Evolutionary conservation across 441 rosid genomes (phyloP).

Genomic region (Gossypium schwendimanii): DNA sequence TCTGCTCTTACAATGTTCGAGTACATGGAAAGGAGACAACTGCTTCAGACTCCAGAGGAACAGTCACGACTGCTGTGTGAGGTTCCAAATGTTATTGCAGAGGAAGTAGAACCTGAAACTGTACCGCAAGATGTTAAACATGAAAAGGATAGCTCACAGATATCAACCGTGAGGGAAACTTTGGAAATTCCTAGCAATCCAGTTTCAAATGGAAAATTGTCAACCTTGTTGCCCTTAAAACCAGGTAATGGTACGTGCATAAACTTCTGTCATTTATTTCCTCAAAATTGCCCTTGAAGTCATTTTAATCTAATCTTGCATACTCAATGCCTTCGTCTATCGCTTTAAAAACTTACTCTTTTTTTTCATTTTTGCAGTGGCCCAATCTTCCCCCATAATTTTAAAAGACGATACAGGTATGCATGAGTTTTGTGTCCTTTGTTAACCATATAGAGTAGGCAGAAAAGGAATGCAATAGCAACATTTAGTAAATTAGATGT

Average conservation of each 20-base stretch:
- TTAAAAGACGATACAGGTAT: not conserved
- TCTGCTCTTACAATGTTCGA: constrained; percentile 48
- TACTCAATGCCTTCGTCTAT: not conserved
- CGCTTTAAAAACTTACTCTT: not conserved
- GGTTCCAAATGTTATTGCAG: constrained; percentile 63
- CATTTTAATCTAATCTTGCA: not conserved
- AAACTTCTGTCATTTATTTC: constrained; percentile 23
- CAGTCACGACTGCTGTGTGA: constrained; percentile 50
- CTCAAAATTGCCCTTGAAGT: constrained; percentile 3
- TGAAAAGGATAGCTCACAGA: constrained; percentile 28
- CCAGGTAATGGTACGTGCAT: constrained; percentile 21
- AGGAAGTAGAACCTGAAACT: constrained; percentile 41
- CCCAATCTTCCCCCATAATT: not conserved
- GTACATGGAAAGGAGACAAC: constrained; percentile 64
- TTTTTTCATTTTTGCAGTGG: not conserved
- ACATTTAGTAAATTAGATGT: not conserved
- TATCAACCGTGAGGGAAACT: constrained; percentile 22
- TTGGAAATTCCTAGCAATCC: constrained; percentile 24
- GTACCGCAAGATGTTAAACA: constrained; percentile 21
- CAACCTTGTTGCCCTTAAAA: constrained; percentile 23
- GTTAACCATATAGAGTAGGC: not conserved
- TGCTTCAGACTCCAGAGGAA: constrained; percentile 62
- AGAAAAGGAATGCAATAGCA: not conserved
- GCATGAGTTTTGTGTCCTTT: not conserved
- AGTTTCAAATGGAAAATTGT: constrained; percentile 20